Conservation (phyloP, 495 filamentous ascomycete genomes). For the Staphylotrichum tortipilum region DNA sequence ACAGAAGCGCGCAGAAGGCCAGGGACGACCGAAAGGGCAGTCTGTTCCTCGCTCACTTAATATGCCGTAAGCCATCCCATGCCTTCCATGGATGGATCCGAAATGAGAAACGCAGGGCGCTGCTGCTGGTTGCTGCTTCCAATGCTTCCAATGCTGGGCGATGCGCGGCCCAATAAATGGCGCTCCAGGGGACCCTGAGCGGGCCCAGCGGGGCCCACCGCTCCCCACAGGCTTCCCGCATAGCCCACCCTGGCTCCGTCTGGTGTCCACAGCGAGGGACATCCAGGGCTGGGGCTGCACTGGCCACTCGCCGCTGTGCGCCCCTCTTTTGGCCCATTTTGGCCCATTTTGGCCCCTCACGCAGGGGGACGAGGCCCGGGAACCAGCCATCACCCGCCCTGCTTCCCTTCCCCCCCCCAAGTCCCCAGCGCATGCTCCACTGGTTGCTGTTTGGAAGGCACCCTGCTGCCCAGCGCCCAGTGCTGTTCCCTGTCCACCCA, state of each 20-base stretch:
- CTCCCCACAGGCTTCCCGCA: conserved; percentile 18
- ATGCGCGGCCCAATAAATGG: conserved; percentile 11
- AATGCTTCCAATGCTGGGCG: too few relatives aligned
- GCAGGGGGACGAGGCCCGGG: conserved; percentile 1
- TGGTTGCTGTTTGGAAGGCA: too few relatives aligned
- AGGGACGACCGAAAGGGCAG: conserved; percentile 15
- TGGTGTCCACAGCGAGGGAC: neutral
- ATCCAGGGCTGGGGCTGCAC: neutral
- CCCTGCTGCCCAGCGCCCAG: too few relatives aligned
- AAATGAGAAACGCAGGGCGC: conserved; percentile 12
- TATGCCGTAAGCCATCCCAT: conserved; percentile 27
- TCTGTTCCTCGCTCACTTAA: conserved; percentile 2
- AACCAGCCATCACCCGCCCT: conserved; percentile 3
- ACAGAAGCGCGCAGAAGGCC: conserved; percentile 26
- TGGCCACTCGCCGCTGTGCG: neutral
- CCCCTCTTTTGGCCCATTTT: too few relatives aligned
- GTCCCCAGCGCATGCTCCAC: neutral
- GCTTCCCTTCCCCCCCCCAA: too few relatives aligned
- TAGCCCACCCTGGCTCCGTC: conserved; percentile 4
- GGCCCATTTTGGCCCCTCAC: too few relatives aligned
- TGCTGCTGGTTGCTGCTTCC: too few relatives aligned
- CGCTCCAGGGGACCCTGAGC: conserved; percentile 1
- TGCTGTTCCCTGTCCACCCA: too few relatives aligned
- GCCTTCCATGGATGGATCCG: too few relatives aligned
- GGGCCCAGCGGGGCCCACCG: conserved; percentile 4